These are phyloP conservation scores for Huntiella savannae DNA, from an alignment of 2,329 filamentous ascomycete species.

Conservation along the genomic window DNA sequence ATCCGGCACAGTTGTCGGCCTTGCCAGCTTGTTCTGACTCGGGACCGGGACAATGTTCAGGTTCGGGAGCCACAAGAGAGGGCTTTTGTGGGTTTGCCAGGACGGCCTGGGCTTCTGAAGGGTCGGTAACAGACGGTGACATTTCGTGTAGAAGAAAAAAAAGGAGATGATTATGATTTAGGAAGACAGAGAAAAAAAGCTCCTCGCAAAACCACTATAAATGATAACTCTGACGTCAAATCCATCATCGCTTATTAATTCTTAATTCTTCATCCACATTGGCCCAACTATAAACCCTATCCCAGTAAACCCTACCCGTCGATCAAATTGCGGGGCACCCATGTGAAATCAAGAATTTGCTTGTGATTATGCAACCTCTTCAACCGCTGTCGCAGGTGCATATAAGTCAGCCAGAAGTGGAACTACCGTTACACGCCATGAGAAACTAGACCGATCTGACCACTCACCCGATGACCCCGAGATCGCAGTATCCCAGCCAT, in stretches of 20 bases:
- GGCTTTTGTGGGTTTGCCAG: constrained; percentile 59
- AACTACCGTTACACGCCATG: no score
- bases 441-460: no score
- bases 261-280: background rate
- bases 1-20: constrained; percentile 76
- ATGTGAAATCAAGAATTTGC: no score
- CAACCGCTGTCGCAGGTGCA: no score
- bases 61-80: constrained; percentile 79
- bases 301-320: background rate
- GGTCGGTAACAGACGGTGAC: constrained; percentile 63
- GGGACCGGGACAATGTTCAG: constrained; percentile 89
- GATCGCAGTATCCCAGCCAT: no score
- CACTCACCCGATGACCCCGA: no score
- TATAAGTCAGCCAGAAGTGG: no score
- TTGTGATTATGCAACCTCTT: no score
- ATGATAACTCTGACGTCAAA: background rate
- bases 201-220: background rate
- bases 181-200: background rate
- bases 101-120: constrained; percentile 43
- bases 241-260: background rate
- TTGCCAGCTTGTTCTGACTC: constrained; percentile 53
- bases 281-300: background rate
- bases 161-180: background rate
- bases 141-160: constrained; percentile 27
- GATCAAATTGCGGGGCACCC: no score